Evolutionary conservation across 2,329 filamentous ascomycete genomes (phyloP).

Genomic region (Diaporthe caulivora): DNA sequence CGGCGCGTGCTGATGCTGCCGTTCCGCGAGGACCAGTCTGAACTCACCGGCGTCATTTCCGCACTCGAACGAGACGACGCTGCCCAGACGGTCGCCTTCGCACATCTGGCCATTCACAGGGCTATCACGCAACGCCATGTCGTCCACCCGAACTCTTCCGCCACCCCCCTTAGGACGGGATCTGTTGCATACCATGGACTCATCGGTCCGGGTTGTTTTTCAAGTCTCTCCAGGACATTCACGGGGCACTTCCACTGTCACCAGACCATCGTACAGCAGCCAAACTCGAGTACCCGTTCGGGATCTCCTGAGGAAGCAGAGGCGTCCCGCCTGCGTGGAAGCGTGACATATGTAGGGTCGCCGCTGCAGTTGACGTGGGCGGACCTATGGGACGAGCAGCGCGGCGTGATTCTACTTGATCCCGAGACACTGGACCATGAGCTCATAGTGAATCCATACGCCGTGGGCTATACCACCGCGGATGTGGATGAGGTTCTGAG

Average conservation of each 20-base stretch:
- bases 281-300: conserved; percentile 7
- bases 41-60: not conserved
- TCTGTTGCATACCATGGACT: not conserved
- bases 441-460: conserved; percentile 47
- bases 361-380: conserved; percentile 50
- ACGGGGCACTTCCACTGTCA: conserved; percentile 46
- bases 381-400: conserved; percentile 47
- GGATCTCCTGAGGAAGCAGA: not conserved
- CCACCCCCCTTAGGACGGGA: not conserved
- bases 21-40: not conserved
- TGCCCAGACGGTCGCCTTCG: not conserved
- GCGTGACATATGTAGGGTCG: conserved; percentile 48
- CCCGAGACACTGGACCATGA: conserved; percentile 47
- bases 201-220: not conserved
- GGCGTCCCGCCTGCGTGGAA: conserved; percentile 42
- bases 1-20: not conserved
- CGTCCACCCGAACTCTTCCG: not conserved
- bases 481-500: conserved; percentile 43
- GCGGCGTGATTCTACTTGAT: conserved; percentile 47
- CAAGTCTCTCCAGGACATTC: not conserved
- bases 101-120: not conserved
- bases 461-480: conserved; percentile 44
- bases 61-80: not conserved
- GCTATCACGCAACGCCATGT: not conserved
- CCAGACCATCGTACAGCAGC: conserved; percentile 47